Evolutionary conservation across 2,329 filamentous ascomycete genomes (phyloP).

Genomic region (Ophiocordyceps robertsii): DNA sequence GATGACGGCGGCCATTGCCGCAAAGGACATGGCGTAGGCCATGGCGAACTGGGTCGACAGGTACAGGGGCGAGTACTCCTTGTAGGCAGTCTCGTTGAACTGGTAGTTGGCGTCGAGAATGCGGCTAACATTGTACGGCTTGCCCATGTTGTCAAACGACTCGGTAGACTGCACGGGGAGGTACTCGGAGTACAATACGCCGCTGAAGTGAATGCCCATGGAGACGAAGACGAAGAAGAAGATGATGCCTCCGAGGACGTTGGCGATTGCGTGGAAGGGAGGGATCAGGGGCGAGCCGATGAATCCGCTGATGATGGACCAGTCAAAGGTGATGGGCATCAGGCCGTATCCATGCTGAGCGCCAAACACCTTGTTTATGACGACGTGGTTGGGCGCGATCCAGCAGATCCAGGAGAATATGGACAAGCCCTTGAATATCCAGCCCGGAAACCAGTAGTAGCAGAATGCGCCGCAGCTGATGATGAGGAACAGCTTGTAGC

Average conservation of each 20-base stretch:
- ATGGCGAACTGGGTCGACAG: constrained; percentile 48
- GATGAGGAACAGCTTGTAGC: constrained; percentile 49
- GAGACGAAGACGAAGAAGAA: constrained; percentile 44
- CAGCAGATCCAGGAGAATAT: constrained; percentile 50
- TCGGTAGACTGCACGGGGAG: constrained; percentile 47
- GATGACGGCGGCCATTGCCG: constrained; percentile 48
- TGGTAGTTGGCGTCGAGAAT: constrained; percentile 41
- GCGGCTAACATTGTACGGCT: constrained; percentile 43
- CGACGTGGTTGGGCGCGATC: constrained; percentile 44
- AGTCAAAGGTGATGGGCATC: constrained; percentile 47
- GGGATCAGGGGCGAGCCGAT: constrained; percentile 36
- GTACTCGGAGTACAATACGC: constrained; percentile 43
- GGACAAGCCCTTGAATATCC: constrained; percentile 48
- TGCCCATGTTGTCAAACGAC: constrained; percentile 51
- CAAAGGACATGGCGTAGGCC: constrained; percentile 51
- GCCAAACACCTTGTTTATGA: constrained; percentile 52
- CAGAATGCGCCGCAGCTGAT: constrained; percentile 36
- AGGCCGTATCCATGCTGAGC: constrained; percentile 43
- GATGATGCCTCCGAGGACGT: constrained; percentile 37
- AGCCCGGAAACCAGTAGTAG: constrained; percentile 50
- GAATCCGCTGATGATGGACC: constrained; percentile 34
- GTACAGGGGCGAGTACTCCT: constrained; percentile 51
- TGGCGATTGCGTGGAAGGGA: constrained; percentile 41
- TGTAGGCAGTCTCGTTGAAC: constrained; percentile 49
- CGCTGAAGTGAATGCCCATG: constrained; percentile 44